These are phyloP conservation scores for Huntiella decipiens DNA, from an alignment of 2,329 filamentous ascomycete species.

Conservation along the genomic window DNA sequence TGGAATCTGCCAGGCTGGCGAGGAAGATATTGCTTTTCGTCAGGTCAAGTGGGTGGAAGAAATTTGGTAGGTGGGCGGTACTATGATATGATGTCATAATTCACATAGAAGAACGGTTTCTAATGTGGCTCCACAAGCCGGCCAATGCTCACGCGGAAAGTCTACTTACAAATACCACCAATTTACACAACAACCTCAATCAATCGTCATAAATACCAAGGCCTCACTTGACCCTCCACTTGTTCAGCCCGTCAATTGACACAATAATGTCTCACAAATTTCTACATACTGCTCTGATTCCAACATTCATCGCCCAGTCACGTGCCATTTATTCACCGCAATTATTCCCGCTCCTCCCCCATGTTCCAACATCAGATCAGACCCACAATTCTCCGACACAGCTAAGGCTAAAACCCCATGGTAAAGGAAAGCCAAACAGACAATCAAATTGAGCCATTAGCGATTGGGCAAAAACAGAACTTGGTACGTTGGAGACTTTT, in stretches of 20 bases:
- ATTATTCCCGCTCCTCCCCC: too few species aligned
- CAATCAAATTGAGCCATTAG: too few species aligned
- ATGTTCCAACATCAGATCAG: not conserved
- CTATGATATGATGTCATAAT: not conserved
- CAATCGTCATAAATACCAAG: too few species aligned
- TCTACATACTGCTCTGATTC: too few species aligned
- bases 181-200: too few species aligned
- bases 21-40: constrained; percentile 21
- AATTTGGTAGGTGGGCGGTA: constrained; percentile 28
- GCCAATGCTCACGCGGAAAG: not conserved
- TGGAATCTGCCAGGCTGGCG: constrained; percentile 18
- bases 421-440: not conserved
- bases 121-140: not conserved
- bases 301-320: too few species aligned
- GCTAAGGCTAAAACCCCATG: too few species aligned
- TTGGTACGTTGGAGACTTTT: not conserved
- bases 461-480: not conserved
- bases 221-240: too few species aligned
- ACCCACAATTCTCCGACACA: constrained; percentile 4
- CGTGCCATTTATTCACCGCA: too few species aligned
- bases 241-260: too few species aligned
- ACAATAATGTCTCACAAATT: too few species aligned
- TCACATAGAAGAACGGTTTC: not conserved
- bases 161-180: not conserved
- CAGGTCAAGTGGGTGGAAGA: constrained; percentile 35